Conservation (phyloP, 257 asterid genomes). For the Ligustrum vulgare region DNA sequence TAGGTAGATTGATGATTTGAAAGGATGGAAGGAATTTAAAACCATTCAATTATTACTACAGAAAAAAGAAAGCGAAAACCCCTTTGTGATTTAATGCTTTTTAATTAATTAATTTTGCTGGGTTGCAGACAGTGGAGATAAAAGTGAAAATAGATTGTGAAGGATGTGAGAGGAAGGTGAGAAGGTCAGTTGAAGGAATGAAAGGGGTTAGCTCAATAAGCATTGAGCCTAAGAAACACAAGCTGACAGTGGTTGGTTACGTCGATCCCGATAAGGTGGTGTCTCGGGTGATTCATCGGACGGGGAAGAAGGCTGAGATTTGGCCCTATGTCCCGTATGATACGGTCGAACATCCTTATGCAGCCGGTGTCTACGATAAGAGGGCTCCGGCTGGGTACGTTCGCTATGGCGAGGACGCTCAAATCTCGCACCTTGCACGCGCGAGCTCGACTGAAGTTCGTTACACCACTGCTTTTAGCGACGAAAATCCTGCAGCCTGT, state of each 20-base stretch:
- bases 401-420: constrained; percentile 50
- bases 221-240: constrained; percentile 68
- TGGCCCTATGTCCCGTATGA: constrained; percentile 98
- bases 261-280: constrained; percentile 85
- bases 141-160: constrained; percentile 95
- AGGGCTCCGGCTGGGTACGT: constrained; percentile 96
- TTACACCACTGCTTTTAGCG: constrained; percentile 96
- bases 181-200: constrained; percentile 90
- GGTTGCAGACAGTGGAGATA: constrained; percentile 78
- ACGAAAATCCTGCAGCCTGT: constrained; percentile 81
- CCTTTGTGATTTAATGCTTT: background rate
- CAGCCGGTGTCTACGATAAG: constrained; percentile 77
- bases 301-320: constrained; percentile 88
- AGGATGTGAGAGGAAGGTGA: constrained; percentile 88
- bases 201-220: constrained; percentile 77
- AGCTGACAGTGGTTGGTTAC: constrained; percentile 82
- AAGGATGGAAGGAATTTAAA: too few relatives aligned
- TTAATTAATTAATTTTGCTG: background rate
- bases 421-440: constrained; percentile 57
- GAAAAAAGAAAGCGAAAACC: too few relatives aligned
- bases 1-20: too few relatives aligned
- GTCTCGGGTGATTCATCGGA: constrained; percentile 79
- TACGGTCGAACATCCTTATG: constrained; percentile 85
- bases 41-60: too few relatives aligned
- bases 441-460: constrained; percentile 94